Percentiles rank a stretch among this genome's conserved stretches.
Evolutionary conservation across 1,139 yeast genomes (phyloP).

Genomic region (Blastobotrys malaysiensis): DNA sequence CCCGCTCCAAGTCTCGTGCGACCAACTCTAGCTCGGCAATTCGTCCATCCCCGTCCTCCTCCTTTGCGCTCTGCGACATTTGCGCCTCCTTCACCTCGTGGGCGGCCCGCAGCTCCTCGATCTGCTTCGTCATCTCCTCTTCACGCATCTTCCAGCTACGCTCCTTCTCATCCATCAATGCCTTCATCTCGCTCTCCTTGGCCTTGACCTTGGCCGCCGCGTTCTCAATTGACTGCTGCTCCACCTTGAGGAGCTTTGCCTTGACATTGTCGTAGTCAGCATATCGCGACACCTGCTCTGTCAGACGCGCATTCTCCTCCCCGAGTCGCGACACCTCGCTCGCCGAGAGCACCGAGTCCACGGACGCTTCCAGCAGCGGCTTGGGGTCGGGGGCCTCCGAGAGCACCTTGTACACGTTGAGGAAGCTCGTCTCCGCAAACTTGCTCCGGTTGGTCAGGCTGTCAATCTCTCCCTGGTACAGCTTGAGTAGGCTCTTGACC

Average conservation of each 20-base stretch:
- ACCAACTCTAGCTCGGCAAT: constrained; percentile 58
- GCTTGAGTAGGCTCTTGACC: constrained; percentile 63
- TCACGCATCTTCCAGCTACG: constrained; percentile 40
- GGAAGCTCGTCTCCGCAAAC: constrained; percentile 63
- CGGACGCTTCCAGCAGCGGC: constrained; percentile 67
- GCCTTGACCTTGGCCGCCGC: constrained; percentile 31
- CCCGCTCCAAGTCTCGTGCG: constrained; percentile 66
- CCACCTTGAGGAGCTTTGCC: constrained; percentile 51
- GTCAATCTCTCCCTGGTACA: constrained; percentile 87
- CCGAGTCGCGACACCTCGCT: constrained; percentile 51
- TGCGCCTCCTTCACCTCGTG: constrained; percentile 30
- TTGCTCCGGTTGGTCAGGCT: constrained; percentile 72
- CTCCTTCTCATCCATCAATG: constrained; percentile 39
- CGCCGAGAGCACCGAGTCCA: constrained; percentile 59
- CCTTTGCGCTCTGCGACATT: constrained; percentile 24
- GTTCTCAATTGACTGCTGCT: constrained; percentile 34
- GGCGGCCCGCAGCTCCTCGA: constrained; percentile 31
- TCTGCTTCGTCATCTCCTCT: constrained; percentile 40
- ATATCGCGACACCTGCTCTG: constrained; percentile 54
- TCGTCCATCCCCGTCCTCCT: constrained; percentile 23
- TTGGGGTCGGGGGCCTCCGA: constrained; percentile 94
- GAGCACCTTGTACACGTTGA: constrained; percentile 65
- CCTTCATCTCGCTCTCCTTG: constrained; percentile 36
- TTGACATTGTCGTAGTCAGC: constrained; percentile 81
- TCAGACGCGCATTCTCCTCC: constrained; percentile 50